phyloP scores from a whole-genome alignment of 148 eudicot species.

The Hydrangea macrophylla region DNA sequence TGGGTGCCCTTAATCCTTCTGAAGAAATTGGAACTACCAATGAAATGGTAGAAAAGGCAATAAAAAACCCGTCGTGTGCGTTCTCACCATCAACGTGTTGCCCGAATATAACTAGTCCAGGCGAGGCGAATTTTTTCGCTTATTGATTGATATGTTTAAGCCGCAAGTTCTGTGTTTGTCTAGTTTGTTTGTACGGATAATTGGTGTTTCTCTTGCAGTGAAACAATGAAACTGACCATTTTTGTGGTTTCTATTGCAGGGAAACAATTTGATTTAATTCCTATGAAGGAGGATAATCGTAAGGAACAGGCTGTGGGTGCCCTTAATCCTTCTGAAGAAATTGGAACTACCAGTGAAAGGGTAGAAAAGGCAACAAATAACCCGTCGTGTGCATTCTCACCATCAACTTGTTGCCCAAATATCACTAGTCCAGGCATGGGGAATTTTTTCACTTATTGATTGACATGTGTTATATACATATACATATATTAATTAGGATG shows the following conservation, averaged over 20 bases:
- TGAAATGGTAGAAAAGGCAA: neutral
- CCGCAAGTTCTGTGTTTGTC: neutral
- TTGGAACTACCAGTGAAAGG: neutral
- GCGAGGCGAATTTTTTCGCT: constrained; percentile 7
- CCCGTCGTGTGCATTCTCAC: neutral
- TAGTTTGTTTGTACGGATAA: neutral
- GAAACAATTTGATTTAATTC: neutral
- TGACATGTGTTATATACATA: neutral
- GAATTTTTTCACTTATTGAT: neutral
- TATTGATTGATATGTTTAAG: neutral
- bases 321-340: neutral
- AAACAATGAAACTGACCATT: neutral
- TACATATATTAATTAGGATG: neutral
- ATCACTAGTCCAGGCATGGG: constrained; percentile 11
- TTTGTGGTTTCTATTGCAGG: constrained; percentile 1
- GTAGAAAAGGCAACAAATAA: neutral
- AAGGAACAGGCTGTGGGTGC: neutral
- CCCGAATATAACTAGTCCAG: neutral
- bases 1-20: neutral
- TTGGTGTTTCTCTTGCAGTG: neutral
- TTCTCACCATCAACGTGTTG: neutral
- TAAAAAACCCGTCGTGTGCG: neutral
- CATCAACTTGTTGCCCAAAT: neutral
- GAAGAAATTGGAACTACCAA: neutral
- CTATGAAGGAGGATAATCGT: constrained; percentile 4